Conservation (phyloP, 2,329 filamentous ascomycete species). For the Penicillium fuscoglaucum region DNA sequence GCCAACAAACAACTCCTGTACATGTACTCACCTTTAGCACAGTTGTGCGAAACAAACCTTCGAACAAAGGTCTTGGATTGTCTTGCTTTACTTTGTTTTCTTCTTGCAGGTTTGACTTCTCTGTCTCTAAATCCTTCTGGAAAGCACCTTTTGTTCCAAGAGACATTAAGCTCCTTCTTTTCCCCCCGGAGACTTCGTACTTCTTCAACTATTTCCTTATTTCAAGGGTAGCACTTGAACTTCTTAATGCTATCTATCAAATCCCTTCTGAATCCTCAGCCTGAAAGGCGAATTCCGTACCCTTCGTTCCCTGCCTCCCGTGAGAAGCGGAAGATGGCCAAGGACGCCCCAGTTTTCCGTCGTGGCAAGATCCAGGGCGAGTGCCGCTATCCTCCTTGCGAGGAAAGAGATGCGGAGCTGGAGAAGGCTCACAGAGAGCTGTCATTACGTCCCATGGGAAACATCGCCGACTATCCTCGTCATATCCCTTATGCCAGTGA, state of each 20-base stretch:
- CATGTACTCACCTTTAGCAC: conserved; percentile 17
- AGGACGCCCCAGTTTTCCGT: conserved; percentile 63
- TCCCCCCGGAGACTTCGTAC: conserved; percentile 4
- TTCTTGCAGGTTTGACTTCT: conserved; percentile 16
- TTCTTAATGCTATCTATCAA: conserved; percentile 62
- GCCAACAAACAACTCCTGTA: conserved; percentile 21
- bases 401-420: conserved; percentile 61
- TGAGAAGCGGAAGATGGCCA: conserved; percentile 58
- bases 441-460: conserved; percentile 63
- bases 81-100: conserved; percentile 18
- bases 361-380: conserved; percentile 64
- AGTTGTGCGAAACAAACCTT: conserved; percentile 19
- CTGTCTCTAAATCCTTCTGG: conserved; percentile 27
- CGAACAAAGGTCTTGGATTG: conserved; percentile 27
- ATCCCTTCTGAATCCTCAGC: conserved; percentile 65
- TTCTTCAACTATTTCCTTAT: conserved; percentile 2
- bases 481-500: conserved; percentile 94
- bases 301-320: conserved; percentile 17
- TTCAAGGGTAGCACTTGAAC: conserved; percentile 9
- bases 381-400: conserved; percentile 73
- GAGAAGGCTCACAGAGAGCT: conserved; percentile 62
- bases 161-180: conserved; percentile 16
- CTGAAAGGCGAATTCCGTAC: conserved; percentile 32
- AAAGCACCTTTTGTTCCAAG: conserved; percentile 25
- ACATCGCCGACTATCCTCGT: conserved; percentile 61